phyloP scores from a whole-genome alignment of 305 asterid species.

The Fraxinus velutina region DNA sequence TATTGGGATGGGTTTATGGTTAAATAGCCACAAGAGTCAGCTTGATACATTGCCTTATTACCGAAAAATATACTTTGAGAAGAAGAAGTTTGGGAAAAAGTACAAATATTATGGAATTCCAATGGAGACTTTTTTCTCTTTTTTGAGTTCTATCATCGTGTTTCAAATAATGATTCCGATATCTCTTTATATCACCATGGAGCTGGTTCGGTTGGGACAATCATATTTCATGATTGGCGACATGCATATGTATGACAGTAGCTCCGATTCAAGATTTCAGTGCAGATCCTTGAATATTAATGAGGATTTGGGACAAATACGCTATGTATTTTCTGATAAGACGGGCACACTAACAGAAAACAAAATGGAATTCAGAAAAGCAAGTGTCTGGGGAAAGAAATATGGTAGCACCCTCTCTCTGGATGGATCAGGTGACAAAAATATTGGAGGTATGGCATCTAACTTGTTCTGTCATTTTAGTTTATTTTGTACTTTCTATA shows the following conservation, averaged over 20 bases:
- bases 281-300: constrained; percentile 96
- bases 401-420: constrained; percentile 44
- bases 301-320: constrained; percentile 96
- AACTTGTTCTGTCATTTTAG: background rate
- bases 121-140: constrained; percentile 86
- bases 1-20: constrained; percentile 87
- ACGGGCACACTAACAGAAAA: constrained; percentile 97
- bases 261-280: constrained; percentile 78
- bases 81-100: constrained; percentile 53
- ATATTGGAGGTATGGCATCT: constrained; percentile 51
- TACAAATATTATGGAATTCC: constrained; percentile 86
- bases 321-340: constrained; percentile 88
- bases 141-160: constrained; percentile 90
- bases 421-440: constrained; percentile 37
- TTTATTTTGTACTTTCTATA: background rate
- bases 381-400: constrained; percentile 75
- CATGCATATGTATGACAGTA: constrained; percentile 67
- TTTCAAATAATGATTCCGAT: constrained; percentile 99
- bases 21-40: constrained; percentile 55
- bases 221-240: constrained; percentile 98
- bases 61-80: constrained; percentile 60
- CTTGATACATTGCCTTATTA: constrained; percentile 84
- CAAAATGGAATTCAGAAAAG: constrained; percentile 93
- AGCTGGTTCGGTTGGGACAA: constrained; percentile 94
- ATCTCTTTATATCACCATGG: constrained; percentile 97